Evolutionary conservation across 768 basidiomycete species (phyloP), one percentile per base, ranked within the genome.

Genomic region (Rhodotorula diobovata): DNA sequence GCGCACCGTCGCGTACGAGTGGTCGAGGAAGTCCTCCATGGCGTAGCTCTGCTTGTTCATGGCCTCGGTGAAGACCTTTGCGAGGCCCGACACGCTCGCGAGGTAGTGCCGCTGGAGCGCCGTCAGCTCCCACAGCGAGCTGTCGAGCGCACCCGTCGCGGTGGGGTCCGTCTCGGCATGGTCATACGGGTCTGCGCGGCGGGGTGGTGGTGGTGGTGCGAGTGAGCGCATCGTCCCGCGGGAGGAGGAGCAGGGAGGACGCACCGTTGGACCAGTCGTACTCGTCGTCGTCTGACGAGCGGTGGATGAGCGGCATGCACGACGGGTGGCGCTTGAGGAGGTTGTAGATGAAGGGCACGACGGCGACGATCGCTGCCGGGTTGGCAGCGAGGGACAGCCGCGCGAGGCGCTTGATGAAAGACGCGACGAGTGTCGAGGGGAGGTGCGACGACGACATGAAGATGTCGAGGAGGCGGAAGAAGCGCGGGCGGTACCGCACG

Each of bases 11-110:
- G 76, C 77, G 61, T 83, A 83, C 5, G 90, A 90, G 79, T 98
- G 95, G 79, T 98, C 96, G 78, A 97, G 80, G 80, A 98, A 99
- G 79, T 98, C 95, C 75, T 98, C 95, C 86, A 96, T 86, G 23
- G 86, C 83, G 80, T 93, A 97, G 46, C 84, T 84, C 28, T 89
- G 91, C 78, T 95, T 97, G 21, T 92, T 97, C 81, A 99, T 96
- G 10, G 90, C 88, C 78, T 94, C 93, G 21, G 84, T 84, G 76
- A 96, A 91, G 65, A 99, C 88, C 77, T 88, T 88, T 39, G 87
- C 87, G 57, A 98, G 80, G 0, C 91, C 91, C n/a, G 90, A 87
- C n/a, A 95, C 89, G 1, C 87, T 85, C 2, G 90, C 82, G 71
- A 93, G 88, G 78, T 97, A 97, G 80, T 99, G 95, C 34, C 83